Evolutionary conservation across 164 flowering plant genomes (phyloP).

Genomic region (Protea cynaroides): DNA sequence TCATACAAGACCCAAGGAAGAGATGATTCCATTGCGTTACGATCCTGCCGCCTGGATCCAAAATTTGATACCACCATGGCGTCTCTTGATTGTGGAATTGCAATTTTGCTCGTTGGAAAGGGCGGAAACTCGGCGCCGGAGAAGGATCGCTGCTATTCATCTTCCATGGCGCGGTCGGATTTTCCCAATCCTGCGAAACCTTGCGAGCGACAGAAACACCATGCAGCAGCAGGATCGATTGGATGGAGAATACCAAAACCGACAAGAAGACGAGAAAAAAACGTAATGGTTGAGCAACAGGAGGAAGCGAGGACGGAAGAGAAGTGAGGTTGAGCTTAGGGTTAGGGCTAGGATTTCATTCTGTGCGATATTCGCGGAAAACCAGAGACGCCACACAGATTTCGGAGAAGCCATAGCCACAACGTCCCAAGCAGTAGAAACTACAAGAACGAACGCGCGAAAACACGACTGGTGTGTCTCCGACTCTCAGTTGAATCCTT

Average conservation of each 20-base stretch:
- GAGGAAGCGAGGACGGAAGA: background rate
- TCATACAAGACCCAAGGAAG: slow-evolving; percentile 56
- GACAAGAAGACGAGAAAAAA: too few species aligned
- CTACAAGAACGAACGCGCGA: background rate
- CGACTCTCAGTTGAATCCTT: too few species aligned
- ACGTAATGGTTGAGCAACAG: background rate
- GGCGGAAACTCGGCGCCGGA: slow-evolving; percentile 11
- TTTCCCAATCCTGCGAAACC: background rate
- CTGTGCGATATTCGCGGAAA: background rate
- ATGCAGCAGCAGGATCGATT: background rate
- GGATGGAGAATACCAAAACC: background rate
- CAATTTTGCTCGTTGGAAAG: slow-evolving; percentile 5
- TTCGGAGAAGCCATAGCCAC: background rate
- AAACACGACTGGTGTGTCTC: too few species aligned
- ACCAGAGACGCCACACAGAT: background rate
- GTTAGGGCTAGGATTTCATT: background rate
- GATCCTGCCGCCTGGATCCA: slow-evolving; percentile 70
- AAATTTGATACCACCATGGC: slow-evolving; percentile 52
- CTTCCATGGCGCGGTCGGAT: slow-evolving; percentile 14
- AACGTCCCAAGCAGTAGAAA: too few species aligned
- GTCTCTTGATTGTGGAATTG: too few species aligned
- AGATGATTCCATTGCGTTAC: slow-evolving; percentile 73
- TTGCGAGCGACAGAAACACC: background rate
- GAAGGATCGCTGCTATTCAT: slow-evolving; percentile 9
- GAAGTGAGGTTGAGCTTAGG: background rate